Percentiles rank a stretch among this genome's conserved stretches.
These are phyloP conservation scores for Sphagnum tenellum DNA, from an alignment of 225 moss, liverwort and hornwort species.

Conservation along the genomic window DNA sequence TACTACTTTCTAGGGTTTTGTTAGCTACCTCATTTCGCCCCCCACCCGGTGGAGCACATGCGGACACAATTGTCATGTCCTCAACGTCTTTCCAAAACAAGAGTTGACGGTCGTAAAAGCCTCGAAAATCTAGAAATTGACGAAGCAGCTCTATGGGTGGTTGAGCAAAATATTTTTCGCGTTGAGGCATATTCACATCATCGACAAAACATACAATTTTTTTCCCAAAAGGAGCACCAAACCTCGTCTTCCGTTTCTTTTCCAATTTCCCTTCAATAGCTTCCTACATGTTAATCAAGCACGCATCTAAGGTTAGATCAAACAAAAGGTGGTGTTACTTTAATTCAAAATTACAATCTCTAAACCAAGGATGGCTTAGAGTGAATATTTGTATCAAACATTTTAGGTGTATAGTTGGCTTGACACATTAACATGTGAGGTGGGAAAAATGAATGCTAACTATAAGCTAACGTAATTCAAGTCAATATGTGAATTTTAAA, in stretches of 20 bases:
- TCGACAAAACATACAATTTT: conserved; percentile 80
- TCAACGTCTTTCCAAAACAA: conserved; percentile 86
- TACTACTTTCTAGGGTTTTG: no score
- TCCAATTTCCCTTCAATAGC: conserved; percentile 88
- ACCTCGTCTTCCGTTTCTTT: conserved; percentile 70
- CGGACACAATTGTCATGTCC: conserved; percentile 68
- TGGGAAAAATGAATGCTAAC: no score
- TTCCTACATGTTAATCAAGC: conserved; percentile 26
- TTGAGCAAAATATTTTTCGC: conserved; percentile 89
- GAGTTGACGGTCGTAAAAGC: conserved; percentile 81
- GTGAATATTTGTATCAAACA: no score
- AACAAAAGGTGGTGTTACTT: no score
- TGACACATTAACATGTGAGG: no score
- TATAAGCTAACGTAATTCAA: no score
- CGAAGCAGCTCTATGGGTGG: conserved; percentile 75
- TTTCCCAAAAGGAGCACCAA: conserved; percentile 69
- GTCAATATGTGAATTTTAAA: no score
- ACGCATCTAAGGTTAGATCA: no score
- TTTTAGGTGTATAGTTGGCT: no score
- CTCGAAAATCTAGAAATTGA: conserved; percentile 70
- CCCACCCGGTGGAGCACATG: conserved; percentile 88
- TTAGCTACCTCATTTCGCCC: conserved; percentile 69
- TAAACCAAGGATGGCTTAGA: no score
- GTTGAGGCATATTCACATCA: conserved; percentile 89
- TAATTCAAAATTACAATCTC: no score